Evolutionary conservation across 108 stramenopile species (phyloP).

Genomic region (Cafeteria roenbergensis): DNA sequence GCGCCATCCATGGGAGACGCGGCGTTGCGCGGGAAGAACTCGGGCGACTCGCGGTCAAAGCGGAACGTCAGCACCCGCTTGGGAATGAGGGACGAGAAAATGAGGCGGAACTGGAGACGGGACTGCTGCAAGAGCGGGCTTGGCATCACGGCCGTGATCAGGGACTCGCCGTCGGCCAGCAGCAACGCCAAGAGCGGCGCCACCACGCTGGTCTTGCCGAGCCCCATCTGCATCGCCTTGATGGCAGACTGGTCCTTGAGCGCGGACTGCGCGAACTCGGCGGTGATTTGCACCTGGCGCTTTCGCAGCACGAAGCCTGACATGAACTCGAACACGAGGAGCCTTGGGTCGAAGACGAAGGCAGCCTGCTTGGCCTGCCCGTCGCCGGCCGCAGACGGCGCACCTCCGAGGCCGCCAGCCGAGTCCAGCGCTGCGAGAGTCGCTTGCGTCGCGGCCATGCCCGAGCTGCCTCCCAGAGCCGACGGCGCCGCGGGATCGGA

Average conservation of each 20-base stretch:
- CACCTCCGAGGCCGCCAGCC: no score
- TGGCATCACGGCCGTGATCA: conserved; percentile 25
- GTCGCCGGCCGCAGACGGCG: no score
- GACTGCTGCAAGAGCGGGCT: conserved; percentile 24
- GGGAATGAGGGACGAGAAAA: conserved; percentile 6
- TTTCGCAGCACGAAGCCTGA: conserved; percentile 19
- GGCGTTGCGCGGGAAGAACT: background rate
- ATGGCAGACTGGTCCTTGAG: background rate
- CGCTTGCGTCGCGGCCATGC: no score
- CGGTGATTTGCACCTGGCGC: conserved; percentile 24
- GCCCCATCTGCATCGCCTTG: conserved; percentile 34
- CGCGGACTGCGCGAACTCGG: conserved; percentile 2
- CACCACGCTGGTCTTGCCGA: conserved; percentile 31
- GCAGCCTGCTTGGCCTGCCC: background rate
- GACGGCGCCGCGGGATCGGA: no score
- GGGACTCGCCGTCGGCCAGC: conserved; percentile 23
- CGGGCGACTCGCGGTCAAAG: conserved; percentile 4
- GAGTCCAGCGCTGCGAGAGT: no score
- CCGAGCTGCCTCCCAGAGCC: no score
- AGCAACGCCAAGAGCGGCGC: conserved; percentile 23
- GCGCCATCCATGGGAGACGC: background rate
- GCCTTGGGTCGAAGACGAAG: conserved; percentile 19
- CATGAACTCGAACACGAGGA: conserved; percentile 28
- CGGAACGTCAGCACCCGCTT: conserved; percentile 5
- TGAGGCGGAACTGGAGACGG: background rate